These are phyloP conservation scores for Penicillium verhagenii DNA, from an alignment of 495 filamentous ascomycete genomes.

Conservation along the genomic window DNA sequence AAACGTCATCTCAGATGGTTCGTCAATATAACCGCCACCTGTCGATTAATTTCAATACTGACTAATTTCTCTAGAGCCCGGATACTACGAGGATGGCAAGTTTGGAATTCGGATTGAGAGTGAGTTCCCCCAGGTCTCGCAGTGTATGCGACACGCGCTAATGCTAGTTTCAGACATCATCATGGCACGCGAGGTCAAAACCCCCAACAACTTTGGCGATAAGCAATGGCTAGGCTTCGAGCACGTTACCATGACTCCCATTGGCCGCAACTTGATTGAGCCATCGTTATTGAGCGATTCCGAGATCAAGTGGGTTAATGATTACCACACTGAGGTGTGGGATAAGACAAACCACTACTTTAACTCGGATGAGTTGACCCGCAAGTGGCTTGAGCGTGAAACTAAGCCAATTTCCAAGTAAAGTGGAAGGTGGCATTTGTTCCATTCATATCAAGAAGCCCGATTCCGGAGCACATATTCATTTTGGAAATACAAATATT, in stretches of 20 bases:
- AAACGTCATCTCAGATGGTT: slow-evolving; percentile 85
- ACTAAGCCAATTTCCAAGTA: slow-evolving; percentile 55
- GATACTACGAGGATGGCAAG: slow-evolving; percentile 95
- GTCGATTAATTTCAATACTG: slow-evolving; percentile 12
- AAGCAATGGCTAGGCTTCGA: slow-evolving; percentile 95
- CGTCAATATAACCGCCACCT: slow-evolving; percentile 1
- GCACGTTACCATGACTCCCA: slow-evolving; percentile 94
- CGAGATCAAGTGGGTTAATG: slow-evolving; percentile 86
- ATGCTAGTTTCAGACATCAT: slow-evolving; percentile 57
- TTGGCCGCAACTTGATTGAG: slow-evolving; percentile 89
- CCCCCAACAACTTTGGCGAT: slow-evolving; percentile 84
- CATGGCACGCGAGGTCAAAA: slow-evolving; percentile 83
- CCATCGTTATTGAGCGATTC: slow-evolving; percentile 63
- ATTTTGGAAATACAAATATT: not conserved
- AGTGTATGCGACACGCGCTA: not conserved
- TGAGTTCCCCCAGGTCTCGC: slow-evolving; percentile 29
- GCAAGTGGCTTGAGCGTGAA: slow-evolving; percentile 84
- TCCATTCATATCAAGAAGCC: not conserved
- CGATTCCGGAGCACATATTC: not conserved
- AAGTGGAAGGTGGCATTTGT: slow-evolving; percentile 1
- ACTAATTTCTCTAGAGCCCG: slow-evolving; percentile 64
- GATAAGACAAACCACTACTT: slow-evolving; percentile 84
- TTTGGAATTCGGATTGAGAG: slow-evolving; percentile 99
- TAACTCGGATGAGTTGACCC: slow-evolving; percentile 62
- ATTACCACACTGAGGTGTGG: slow-evolving; percentile 78